phyloP scores from a whole-genome alignment of 441 rosid species.

The Aleurites moluccanus region DNA sequence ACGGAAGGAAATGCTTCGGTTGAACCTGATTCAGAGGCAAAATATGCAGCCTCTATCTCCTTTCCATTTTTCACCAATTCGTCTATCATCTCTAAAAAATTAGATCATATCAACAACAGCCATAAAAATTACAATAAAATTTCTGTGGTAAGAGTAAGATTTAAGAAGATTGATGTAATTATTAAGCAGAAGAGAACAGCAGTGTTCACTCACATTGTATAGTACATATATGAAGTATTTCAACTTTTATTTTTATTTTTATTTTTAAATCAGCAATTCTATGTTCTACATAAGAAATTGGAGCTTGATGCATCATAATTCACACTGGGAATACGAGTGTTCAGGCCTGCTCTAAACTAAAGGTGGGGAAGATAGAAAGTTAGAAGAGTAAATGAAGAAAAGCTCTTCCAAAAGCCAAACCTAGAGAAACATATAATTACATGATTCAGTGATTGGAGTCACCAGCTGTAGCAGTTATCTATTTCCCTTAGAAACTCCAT shows the following conservation, averaged over 20 bases:
- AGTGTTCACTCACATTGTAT: not conserved
- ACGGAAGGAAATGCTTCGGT: constrained; percentile 49
- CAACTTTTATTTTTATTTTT: too few relatives aligned
- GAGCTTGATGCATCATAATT: not conserved
- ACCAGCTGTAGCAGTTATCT: not conserved
- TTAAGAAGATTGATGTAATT: not conserved
- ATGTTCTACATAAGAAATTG: not conserved
- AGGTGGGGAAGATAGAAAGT: not conserved
- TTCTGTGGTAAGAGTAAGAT: not conserved
- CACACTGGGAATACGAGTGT: not conserved
- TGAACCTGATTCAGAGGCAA: constrained; percentile 51
- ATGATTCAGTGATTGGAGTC: too few relatives aligned
- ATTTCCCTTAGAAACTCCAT: not conserved
- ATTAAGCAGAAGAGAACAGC: not conserved
- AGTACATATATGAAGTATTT: not conserved
- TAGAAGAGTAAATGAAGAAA: not conserved
- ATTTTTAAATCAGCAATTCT: not conserved
- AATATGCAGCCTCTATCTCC: constrained; percentile 61
- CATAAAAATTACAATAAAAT: not conserved
- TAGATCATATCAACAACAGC: not conserved
- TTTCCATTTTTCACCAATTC: constrained; percentile 51
- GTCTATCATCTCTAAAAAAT: constrained; percentile 45
- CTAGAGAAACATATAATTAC: not conserved
- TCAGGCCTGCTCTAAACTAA: not conserved
- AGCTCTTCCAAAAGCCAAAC: too few relatives aligned